Evolutionary conservation across 257 asterid genomes (phyloP).

Genomic region (Salvia splendens): DNA sequence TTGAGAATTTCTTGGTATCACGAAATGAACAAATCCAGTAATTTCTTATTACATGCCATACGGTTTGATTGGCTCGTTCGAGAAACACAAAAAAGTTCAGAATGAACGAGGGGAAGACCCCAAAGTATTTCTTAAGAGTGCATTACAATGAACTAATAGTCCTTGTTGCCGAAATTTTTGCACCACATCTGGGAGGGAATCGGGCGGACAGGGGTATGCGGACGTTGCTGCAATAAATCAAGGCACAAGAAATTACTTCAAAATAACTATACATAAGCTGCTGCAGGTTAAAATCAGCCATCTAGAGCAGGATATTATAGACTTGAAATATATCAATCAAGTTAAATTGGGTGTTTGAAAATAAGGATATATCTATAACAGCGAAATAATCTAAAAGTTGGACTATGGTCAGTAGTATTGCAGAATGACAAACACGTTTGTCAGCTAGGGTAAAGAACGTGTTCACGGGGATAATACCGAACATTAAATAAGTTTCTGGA

Average conservation of each 20-base stretch:
- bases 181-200: constrained; percentile 60
- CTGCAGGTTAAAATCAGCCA: neutral
- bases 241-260: neutral
- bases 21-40: constrained; percentile 20
- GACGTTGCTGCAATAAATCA: constrained; percentile 54
- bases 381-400: neutral
- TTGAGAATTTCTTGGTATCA: neutral
- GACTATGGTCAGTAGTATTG: too few species aligned
- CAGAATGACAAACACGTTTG: too few species aligned
- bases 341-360: neutral
- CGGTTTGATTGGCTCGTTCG: neutral
- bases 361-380: neutral
- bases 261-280: neutral
- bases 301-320: neutral
- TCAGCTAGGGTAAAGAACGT: neutral
- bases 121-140: too few species aligned
- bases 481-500: neutral
- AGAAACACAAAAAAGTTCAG: too few species aligned
- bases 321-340: neutral
- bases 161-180: constrained; percentile 55
- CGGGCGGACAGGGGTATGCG: constrained; percentile 50
- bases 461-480: neutral
- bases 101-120: neutral
- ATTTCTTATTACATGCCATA: constrained; percentile 41
- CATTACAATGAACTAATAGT: constrained; percentile 32